Evolutionary conservation across 306 rosid species (phyloP), one percentile per base, ranked within the genome.

Genomic region (Erythrophleum fordii): DNA sequence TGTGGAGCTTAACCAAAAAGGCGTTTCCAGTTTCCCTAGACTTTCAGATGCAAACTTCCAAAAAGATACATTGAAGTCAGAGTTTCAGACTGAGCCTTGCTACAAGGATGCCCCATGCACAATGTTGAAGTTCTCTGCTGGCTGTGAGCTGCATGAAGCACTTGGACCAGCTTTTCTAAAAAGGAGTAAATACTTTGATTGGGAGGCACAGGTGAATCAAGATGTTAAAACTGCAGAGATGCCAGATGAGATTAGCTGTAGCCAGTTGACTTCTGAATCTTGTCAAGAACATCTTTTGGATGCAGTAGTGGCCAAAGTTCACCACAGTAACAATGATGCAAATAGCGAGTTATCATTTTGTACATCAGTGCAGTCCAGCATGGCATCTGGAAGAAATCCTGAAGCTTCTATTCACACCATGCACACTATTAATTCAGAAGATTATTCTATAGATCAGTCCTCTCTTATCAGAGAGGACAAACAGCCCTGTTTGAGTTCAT

Each of bases 131-230:
- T 93, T 96, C 83, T 98, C 98, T 86, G 97, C 97, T 86, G 99
- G 97, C 45, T 93, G 88, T 81, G 99, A 96, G 87, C 92, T 96
- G 56, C 94, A 90, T 58, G 98, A 96, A 92, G 99, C 90, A 42
- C 97, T 96, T 70, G 99, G 99, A 78, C 95, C 97, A 35, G 89
- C 86, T 77, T 93, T 92, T 89, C 73, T 81, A 64, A 87, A 78
- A 86, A 87, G 81, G 78, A 84, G 86, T 71, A 79, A 80, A 56
- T 81, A 80, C 80, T 86, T 83, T 80, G 91, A 86, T 73, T 87
- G 69, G 87, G 73, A 65, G 62, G 75, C 74, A 3, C 88, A 77
- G 83, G 88, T 83, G 66, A 74, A 80, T 76, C 87, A 85, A 46
- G 91, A 89, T 76, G 58, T 84, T 80, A 76, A 70, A 85, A 64